Conservation (phyloP, 441 rosid genomes). For the Metrosideros polymorpha region DNA sequence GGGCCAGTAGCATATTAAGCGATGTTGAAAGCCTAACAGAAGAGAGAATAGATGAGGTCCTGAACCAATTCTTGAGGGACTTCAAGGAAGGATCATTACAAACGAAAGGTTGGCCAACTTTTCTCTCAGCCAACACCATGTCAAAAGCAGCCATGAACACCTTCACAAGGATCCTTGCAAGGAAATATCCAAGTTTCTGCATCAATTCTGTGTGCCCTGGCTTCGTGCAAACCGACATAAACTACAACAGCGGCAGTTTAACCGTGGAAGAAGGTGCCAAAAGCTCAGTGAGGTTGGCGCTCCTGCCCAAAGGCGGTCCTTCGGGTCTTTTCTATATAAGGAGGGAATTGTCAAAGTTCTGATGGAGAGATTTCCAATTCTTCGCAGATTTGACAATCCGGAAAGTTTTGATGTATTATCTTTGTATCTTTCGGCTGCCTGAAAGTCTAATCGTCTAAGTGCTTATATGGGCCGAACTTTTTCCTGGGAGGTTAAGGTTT, state of each 20-base stretch:
- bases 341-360: background rate
- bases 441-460: background rate
- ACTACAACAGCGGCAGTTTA: constrained; percentile 4
- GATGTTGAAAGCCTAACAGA: constrained; percentile 24
- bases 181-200: constrained; percentile 12
- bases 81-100: constrained; percentile 17
- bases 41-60: constrained; percentile 21
- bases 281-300: background rate
- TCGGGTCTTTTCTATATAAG: background rate
- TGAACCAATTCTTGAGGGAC: constrained; percentile 20
- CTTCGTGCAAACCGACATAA: constrained; percentile 26
- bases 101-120: constrained; percentile 23
- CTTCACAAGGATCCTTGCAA: constrained; percentile 27
- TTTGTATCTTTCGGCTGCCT: background rate
- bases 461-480: too few species aligned
- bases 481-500: too few species aligned
- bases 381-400: background rate
- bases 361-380: background rate
- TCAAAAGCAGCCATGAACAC: constrained; percentile 34
- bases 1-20: constrained; percentile 10
- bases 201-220: constrained; percentile 32
- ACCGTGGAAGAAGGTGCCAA: constrained; percentile 20
- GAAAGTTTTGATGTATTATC: background rate
- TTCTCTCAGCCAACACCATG: constrained; percentile 7
- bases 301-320: background rate